phyloP scores from a whole-genome alignment of 179 eudicot species.

The Nepenthes alata region DNA sequence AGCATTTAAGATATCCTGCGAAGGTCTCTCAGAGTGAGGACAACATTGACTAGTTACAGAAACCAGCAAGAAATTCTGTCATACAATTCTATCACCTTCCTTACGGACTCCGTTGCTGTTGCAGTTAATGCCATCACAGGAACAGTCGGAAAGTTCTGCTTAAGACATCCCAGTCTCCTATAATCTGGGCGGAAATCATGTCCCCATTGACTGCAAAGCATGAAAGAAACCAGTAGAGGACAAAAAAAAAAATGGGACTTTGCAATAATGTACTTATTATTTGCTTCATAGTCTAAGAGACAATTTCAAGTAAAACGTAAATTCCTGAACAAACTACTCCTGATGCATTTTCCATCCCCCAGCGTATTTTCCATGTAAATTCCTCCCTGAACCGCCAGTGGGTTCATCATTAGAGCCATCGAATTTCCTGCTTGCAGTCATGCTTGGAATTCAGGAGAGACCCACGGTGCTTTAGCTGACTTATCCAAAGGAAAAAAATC shows the following conservation, averaged over 20 bases:
- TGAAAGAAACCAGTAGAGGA: constrained; percentile 7
- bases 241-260: background rate
- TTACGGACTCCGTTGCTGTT: constrained; percentile 85
- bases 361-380: too few relatives aligned
- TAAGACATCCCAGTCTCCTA: constrained; percentile 71
- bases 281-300: too few relatives aligned
- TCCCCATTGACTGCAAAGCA: constrained; percentile 86
- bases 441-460: too few relatives aligned
- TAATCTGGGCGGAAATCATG: constrained; percentile 99
- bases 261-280: too few relatives aligned
- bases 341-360: too few relatives aligned
- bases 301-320: too few relatives aligned
- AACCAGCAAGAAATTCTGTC: constrained; percentile 4
- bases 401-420: too few relatives aligned
- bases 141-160: constrained; percentile 69
- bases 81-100: constrained; percentile 39
- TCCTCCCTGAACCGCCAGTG: too few relatives aligned
- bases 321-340: too few relatives aligned
- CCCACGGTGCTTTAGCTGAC: too few relatives aligned
- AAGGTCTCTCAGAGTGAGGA: constrained; percentile 9
- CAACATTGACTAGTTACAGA: constrained; percentile 3
- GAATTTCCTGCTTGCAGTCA: too few relatives aligned
- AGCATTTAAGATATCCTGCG: constrained; percentile 77
- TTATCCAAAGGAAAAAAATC: too few relatives aligned
- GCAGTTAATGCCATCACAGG: constrained; percentile 99